These are phyloP conservation scores for Neobulgaria alba DNA, from an alignment of 2,329 filamentous ascomycete genomes.

Conservation along the genomic window DNA sequence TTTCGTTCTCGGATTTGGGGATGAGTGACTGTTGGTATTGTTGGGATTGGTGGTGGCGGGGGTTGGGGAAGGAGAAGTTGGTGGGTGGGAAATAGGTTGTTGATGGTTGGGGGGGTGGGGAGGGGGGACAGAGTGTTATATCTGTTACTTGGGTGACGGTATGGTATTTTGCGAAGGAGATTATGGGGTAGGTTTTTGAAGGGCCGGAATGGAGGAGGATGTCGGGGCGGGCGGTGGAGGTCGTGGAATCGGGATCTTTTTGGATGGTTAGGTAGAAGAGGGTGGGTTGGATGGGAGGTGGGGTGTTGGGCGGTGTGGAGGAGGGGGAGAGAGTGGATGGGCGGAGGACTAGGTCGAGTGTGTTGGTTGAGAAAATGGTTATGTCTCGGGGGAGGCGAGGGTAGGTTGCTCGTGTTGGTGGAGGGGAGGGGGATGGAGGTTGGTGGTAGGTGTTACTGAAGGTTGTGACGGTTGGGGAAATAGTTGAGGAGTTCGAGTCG, in stretches of 20 bases:
- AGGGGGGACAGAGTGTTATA: slow-evolving; percentile 21
- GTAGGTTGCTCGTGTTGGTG: slow-evolving; percentile 4
- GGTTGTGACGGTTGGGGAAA: neutral
- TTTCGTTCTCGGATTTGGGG: slow-evolving; percentile 1
- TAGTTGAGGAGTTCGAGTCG: neutral
- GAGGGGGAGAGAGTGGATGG: slow-evolving; percentile 19
- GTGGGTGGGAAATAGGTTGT: slow-evolving; percentile 5
- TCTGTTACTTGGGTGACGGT: slow-evolving; percentile 18
- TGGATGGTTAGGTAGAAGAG: slow-evolving; percentile 22
- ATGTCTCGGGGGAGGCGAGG: slow-evolving; percentile 21
- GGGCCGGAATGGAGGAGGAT: slow-evolving; percentile 20
- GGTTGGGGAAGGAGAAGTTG: slow-evolving; percentile 7
- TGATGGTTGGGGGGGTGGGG: slow-evolving; percentile 5
- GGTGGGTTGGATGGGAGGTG: slow-evolving; percentile 17
- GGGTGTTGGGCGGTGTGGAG: slow-evolving; percentile 15
- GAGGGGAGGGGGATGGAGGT: slow-evolving; percentile 2
- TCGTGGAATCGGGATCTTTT: slow-evolving; percentile 10
- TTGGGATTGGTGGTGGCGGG: too few relatives aligned
- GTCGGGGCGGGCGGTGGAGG: slow-evolving; percentile 14
- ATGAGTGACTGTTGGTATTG: too few relatives aligned
- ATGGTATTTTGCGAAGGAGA: slow-evolving; percentile 22
- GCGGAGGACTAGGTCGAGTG: slow-evolving; percentile 17
- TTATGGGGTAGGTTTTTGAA: slow-evolving; percentile 13
- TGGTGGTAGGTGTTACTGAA: neutral
- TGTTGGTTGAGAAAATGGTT: slow-evolving; percentile 17